Conservation (phyloP, 768 basidiomycete species). For the Russula virescens region DNA sequence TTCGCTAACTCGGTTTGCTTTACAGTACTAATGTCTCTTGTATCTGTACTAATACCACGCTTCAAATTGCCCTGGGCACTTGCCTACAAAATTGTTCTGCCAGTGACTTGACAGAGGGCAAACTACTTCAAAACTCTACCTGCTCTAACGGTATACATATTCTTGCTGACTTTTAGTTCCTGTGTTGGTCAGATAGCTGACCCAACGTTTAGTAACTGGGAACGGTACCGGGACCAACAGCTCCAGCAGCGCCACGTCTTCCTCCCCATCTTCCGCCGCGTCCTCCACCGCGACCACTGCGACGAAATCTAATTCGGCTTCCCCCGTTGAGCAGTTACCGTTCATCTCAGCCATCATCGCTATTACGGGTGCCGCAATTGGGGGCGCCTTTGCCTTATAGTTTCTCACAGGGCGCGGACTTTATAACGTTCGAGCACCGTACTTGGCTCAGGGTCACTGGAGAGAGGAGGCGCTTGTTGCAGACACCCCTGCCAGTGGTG, state of each 20-base stretch:
- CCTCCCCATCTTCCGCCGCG: background rate
- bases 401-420: background rate
- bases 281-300: background rate
- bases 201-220: background rate
- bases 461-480: background rate
- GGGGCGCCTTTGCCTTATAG: constrained; percentile 6
- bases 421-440: background rate
- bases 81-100: constrained; percentile 37
- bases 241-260: no score
- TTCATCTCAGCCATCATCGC: background rate
- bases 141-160: constrained; percentile 1
- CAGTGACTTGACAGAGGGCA: constrained; percentile 30
- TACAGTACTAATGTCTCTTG: constrained; percentile 35
- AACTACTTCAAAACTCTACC: constrained; percentile 33
- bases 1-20: background rate
- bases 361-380: background rate
- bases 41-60: constrained; percentile 34
- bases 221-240: no score
- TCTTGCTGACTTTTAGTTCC: background rate
- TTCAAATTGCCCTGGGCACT: constrained; percentile 31
- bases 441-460: background rate
- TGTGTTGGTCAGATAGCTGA: background rate
- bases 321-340: background rate
- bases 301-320: background rate
- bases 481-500: background rate